phyloP scores from a whole-genome alignment of 176 grass and related monocot genomes.

The Bothriochloa decipiens region DNA sequence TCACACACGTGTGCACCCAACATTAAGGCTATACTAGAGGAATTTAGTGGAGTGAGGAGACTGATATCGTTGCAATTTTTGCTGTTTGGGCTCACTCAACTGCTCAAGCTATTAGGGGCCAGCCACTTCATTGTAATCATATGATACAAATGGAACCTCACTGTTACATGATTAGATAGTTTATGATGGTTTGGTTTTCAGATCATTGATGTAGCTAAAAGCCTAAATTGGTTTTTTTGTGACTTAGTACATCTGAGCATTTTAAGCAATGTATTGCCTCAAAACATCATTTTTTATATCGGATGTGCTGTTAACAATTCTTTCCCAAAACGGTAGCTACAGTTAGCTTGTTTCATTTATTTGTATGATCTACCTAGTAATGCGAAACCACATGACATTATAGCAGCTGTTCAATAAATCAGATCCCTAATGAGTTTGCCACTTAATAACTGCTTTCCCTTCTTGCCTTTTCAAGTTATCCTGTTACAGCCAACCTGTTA shows the following conservation, averaged over 20 bases:
- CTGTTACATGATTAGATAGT: not conserved
- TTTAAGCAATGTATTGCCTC: not conserved
- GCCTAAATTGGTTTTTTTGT: not conserved
- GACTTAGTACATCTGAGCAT: not conserved
- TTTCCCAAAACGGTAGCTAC: not conserved
- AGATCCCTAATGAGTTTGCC: conserved; percentile 15
- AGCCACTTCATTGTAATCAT: not conserved
- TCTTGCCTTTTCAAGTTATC: conserved; percentile 8
- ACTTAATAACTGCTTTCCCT: conserved; percentile 11
- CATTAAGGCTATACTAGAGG: not conserved
- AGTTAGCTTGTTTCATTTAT: conserved; percentile 12
- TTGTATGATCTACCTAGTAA: not conserved
- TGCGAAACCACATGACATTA: not conserved
- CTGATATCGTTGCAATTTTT: not conserved
- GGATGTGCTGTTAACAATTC: not conserved
- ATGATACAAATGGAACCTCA: not conserved
- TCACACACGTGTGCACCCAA: not conserved
- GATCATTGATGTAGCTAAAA: not conserved
- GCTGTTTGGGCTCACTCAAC: not conserved
- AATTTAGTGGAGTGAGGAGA: not conserved
- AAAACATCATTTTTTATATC: not conserved
- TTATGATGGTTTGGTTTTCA: not conserved
- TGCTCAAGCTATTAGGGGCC: not conserved
- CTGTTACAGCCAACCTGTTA: not conserved
- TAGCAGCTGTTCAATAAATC: not conserved